Conservation (phyloP, 305 asterid genomes). For the Striga hermonthica region DNA sequence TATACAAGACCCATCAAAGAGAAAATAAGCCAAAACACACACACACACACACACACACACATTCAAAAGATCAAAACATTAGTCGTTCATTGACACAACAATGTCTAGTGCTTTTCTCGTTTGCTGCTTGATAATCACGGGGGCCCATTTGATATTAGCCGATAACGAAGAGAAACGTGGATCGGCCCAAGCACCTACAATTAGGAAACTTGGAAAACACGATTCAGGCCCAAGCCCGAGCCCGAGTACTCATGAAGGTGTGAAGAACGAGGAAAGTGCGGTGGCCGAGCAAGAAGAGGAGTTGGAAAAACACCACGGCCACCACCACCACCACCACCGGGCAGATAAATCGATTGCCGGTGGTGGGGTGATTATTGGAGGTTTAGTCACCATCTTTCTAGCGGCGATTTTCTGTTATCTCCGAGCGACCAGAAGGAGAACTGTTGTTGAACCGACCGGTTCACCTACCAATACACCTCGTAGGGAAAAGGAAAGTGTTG, state of each 20-base stretch:
- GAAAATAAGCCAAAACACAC: background rate
- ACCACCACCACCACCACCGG: conserved; percentile 36
- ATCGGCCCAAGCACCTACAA: conserved; percentile 1
- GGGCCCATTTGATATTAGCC: conserved; percentile 33
- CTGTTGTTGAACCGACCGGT: conserved; percentile 17
- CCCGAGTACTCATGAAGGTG: conserved; percentile 27
- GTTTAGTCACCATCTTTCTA: conserved; percentile 47
- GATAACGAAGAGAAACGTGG: background rate
- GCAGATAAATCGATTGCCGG: conserved; percentile 47
- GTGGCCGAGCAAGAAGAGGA: conserved; percentile 17
- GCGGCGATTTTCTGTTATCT: conserved; percentile 55
- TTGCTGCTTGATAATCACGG: conserved; percentile 33
- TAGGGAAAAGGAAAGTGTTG: background rate
- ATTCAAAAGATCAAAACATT: background rate
- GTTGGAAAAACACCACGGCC: conserved; percentile 31
- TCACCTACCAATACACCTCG: conserved; percentile 27
- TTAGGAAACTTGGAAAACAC: conserved; percentile 39
- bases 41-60: conserved; percentile 17
- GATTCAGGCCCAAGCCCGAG: conserved; percentile 20
- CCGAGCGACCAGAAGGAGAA: conserved; percentile 49
- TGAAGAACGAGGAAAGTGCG: conserved; percentile 16
- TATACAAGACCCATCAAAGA: background rate
- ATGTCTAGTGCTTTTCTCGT: conserved; percentile 36
- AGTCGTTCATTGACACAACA: background rate
- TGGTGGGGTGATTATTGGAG: conserved; percentile 49